Evolutionary conservation across 441 rosid species (phyloP).

Genomic region (Melastoma candidum): DNA sequence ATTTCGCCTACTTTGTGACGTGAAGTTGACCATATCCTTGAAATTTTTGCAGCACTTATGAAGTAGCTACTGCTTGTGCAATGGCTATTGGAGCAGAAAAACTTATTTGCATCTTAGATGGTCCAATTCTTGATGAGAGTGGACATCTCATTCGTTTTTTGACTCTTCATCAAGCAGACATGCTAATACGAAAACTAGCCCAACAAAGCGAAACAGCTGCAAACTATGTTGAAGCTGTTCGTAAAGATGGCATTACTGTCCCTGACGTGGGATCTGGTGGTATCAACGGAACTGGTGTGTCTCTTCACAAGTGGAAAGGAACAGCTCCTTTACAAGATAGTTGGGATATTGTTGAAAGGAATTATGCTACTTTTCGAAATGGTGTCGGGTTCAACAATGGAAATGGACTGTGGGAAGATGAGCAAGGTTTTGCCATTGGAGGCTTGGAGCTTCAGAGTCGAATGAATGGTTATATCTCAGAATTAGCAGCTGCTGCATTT

Average conservation of each 20-base stretch:
- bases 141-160: slow-evolving; percentile 77
- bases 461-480: slow-evolving; percentile 69
- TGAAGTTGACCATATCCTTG: not conserved
- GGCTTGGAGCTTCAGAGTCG: slow-evolving; percentile 82
- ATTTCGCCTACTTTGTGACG: too few relatives aligned
- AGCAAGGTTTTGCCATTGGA: slow-evolving; percentile 95
- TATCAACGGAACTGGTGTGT: slow-evolving; percentile 24
- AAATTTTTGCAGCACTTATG: slow-evolving; percentile 67
- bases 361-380: slow-evolving; percentile 47
- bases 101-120: slow-evolving; percentile 85
- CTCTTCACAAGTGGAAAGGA: slow-evolving; percentile 2
- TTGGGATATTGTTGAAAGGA: slow-evolving; percentile 24
- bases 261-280: slow-evolving; percentile 29
- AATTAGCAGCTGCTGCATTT: slow-evolving; percentile 91
- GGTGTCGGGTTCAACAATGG: slow-evolving; percentile 91
- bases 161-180: slow-evolving; percentile 86
- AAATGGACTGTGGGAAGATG: slow-evolving; percentile 64
- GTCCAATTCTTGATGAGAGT: slow-evolving; percentile 78
- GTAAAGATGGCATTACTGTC: slow-evolving; percentile 31
- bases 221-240: slow-evolving; percentile 80
- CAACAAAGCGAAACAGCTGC: slow-evolving; percentile 92
- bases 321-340: slow-evolving; percentile 26
- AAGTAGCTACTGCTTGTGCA: slow-evolving; percentile 98
- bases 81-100: slow-evolving; percentile 90
- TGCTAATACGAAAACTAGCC: slow-evolving; percentile 65